A percentile compares a stretch with the other conserved stretches of the same genome.
Conservation (phyloP, 768 basidiomycete genomes). For the Tephrocybe sp. region DNA sequence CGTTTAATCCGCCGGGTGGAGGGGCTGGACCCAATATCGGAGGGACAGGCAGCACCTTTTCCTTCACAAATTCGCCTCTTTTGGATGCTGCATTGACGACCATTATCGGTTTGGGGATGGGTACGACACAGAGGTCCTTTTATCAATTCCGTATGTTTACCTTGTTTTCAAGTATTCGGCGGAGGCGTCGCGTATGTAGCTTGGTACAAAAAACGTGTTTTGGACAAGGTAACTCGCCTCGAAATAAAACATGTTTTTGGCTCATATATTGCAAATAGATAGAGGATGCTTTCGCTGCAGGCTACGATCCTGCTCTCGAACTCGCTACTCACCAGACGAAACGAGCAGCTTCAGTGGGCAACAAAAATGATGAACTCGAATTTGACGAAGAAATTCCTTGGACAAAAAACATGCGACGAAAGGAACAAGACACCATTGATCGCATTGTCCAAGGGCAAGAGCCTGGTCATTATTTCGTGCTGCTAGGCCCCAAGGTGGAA, state of each 20-base stretch:
- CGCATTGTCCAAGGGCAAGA: constrained; percentile 75
- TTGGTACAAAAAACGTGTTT: constrained; percentile 83
- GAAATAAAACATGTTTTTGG: not conserved
- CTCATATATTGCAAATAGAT: constrained; percentile 45
- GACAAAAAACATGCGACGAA: constrained; percentile 65
- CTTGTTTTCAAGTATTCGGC: constrained; percentile 56
- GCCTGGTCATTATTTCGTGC: constrained; percentile 69
- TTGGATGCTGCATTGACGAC: constrained; percentile 60
- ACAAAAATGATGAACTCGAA: constrained; percentile 28
- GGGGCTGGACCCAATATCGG: constrained; percentile 32
- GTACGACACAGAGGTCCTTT: constrained; percentile 24
- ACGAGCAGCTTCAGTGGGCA: constrained; percentile 24
- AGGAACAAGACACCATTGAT: constrained; percentile 77
- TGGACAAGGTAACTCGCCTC: constrained; percentile 58
- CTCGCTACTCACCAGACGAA: constrained; percentile 52
- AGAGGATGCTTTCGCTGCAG: constrained; percentile 71
- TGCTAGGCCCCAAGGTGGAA: constrained; percentile 74
- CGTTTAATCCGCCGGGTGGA: constrained; percentile 45
- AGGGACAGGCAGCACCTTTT: constrained; percentile 29
- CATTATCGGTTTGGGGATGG: constrained; percentile 59
- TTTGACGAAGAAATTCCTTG: constrained; percentile 41
- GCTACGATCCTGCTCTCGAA: constrained; percentile 84
- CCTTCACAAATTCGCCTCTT: constrained; percentile 41
- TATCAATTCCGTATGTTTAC: constrained; percentile 5
- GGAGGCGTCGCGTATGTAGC: constrained; percentile 72